phyloP scores from a whole-genome alignment of 2,329 filamentous ascomycete genomes.

The Xylaria sp. region DNA sequence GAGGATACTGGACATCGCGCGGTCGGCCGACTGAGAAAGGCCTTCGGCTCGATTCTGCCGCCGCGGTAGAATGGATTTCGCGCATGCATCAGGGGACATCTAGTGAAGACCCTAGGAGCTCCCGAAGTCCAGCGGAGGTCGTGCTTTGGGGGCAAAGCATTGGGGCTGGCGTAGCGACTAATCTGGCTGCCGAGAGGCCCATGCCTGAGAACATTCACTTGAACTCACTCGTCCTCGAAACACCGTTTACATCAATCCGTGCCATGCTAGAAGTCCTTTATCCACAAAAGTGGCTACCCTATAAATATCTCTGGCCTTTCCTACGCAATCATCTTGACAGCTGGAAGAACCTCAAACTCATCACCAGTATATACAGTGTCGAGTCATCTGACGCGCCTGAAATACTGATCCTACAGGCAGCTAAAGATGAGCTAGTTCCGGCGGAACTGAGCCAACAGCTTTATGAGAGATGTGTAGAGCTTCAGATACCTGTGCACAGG shows the following conservation, averaged over 20 bases:
- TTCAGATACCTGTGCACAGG: constrained; percentile 60
- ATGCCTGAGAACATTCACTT: constrained; percentile 55
- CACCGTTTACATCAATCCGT: constrained; percentile 76
- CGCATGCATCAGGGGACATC: constrained; percentile 52
- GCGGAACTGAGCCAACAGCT: constrained; percentile 60
- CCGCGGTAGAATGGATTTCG: constrained; percentile 71
- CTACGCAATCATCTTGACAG: constrained; percentile 72
- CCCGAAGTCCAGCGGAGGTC: constrained; percentile 51
- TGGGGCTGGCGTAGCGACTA: constrained; percentile 76
- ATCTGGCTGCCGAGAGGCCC: constrained; percentile 60
- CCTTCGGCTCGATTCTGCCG: constrained; percentile 74
- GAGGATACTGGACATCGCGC: constrained; percentile 82
- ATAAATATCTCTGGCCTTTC: constrained; percentile 79
- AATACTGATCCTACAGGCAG: constrained; percentile 66
- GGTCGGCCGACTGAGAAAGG: constrained; percentile 77
- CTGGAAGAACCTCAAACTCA: constrained; percentile 60
- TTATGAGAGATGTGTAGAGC: constrained; percentile 58
- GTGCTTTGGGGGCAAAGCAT: constrained; percentile 83
- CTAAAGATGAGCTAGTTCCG: constrained; percentile 69
- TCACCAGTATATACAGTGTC: constrained; percentile 51
- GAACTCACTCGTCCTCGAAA: constrained; percentile 74
- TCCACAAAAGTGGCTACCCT: constrained; percentile 83
- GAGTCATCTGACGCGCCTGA: constrained; percentile 46
- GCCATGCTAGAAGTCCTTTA: constrained; percentile 79
- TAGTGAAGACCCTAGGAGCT: constrained; percentile 15